phyloP scores from a whole-genome alignment of 2,329 filamentous ascomycete genomes.

The Arthrobotrys entomopaga region DNA sequence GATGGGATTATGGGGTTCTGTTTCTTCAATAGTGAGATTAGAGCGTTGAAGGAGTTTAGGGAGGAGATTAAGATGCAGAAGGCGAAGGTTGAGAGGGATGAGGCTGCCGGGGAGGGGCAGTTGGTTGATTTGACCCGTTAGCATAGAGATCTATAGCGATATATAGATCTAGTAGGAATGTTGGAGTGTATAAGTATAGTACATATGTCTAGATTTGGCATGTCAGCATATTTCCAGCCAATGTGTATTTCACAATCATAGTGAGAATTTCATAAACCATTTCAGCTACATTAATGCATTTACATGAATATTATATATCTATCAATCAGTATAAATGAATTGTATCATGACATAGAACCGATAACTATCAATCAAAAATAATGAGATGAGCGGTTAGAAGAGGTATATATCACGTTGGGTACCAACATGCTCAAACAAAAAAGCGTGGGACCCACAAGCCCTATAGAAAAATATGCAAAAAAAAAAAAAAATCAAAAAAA shows the following conservation, averaged over 20 bases:
- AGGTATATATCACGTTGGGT: too few relatives aligned
- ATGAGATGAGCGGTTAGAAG: too few relatives aligned
- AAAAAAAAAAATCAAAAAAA: conserved; percentile 23
- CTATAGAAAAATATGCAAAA: neutral
- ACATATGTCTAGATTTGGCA: neutral
- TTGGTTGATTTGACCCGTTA: conserved; percentile 29
- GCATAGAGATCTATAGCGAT: neutral
- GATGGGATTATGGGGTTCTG: conserved; percentile 87
- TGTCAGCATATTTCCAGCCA: neutral
- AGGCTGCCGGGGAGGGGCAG: conserved; percentile 33
- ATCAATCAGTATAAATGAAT: too few relatives aligned
- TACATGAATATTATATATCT: too few relatives aligned
- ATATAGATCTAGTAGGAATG: neutral
- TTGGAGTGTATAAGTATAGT: neutral
- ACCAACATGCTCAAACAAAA: too few relatives aligned
- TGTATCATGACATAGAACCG: too few relatives aligned
- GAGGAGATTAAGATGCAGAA: conserved; percentile 78
- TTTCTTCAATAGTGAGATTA: conserved; percentile 85
- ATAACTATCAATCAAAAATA: too few relatives aligned
- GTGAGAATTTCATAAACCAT: too few relatives aligned
- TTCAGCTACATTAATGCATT: too few relatives aligned
- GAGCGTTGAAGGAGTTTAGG: conserved; percentile 87
- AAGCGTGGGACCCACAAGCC: too few relatives aligned
- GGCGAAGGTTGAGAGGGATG: conserved; percentile 51
- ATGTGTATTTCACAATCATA: neutral